Percentiles rank a stretch among this genome's conserved stretches.
Conservation (phyloP, 2,329 filamentous ascomycete genomes). For the Trichoderma sp. region DNA sequence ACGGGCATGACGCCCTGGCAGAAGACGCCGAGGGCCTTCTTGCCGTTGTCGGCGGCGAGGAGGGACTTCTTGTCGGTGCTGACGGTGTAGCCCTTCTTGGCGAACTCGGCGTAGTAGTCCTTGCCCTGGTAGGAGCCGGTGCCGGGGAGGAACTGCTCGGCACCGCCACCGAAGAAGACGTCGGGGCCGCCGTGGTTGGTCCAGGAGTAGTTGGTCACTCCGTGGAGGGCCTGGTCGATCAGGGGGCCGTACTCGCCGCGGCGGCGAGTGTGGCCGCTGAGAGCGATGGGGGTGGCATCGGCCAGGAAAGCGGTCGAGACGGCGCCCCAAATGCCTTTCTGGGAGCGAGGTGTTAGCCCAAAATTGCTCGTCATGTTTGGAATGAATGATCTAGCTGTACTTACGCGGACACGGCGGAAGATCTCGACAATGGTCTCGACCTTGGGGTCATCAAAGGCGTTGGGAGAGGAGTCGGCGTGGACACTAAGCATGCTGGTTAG, state of each 20-base stretch:
- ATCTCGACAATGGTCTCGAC: conserved; percentile 80
- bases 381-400: conserved; percentile 31
- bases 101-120: conserved; percentile 77
- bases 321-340: conserved; percentile 57
- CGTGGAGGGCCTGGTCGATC: conserved; percentile 73
- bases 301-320: conserved; percentile 79
- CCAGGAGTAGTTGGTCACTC: conserved; percentile 78
- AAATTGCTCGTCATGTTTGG: conserved; percentile 14
- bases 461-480: conserved; percentile 72
- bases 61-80: conserved; percentile 73
- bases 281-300: conserved; percentile 76
- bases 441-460: conserved; percentile 78
- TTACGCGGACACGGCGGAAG: conserved; percentile 65
- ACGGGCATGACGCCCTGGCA: conserved; percentile 71
- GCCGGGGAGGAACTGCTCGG: conserved; percentile 72
- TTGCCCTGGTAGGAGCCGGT: conserved; percentile 63
- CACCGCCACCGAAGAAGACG: conserved; percentile 78
- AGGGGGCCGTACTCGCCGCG: conserved; percentile 68
- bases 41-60: conserved; percentile 50
- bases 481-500: conserved; percentile 41
- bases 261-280: conserved; percentile 68
- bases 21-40: conserved; percentile 74
- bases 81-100: conserved; percentile 68
- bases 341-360: not conserved
- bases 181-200: conserved; percentile 70